These are phyloP conservation scores for Magnusiomyces paraingens DNA, from an alignment of 1,139 yeast genomes.

Conservation along the genomic window DNA sequence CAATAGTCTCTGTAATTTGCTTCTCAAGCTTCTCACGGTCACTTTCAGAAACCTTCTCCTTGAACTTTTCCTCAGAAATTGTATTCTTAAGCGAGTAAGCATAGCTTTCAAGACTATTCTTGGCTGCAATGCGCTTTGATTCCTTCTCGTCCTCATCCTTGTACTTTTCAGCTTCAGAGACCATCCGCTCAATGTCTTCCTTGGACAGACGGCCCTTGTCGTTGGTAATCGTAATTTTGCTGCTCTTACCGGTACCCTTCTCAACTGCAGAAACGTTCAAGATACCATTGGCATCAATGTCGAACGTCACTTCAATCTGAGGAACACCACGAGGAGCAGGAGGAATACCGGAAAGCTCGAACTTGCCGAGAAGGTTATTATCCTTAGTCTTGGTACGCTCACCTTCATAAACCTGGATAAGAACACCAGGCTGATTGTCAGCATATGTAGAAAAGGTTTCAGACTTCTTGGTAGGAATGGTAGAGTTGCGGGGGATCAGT, in stretches of 20 bases:
- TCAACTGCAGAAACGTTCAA: constrained; percentile 90
- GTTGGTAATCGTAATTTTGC: constrained; percentile 79
- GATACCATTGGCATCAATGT: constrained; percentile 89
- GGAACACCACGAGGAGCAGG: constrained; percentile 97
- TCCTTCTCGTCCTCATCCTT: constrained; percentile 82
- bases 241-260: constrained; percentile 81
- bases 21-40: constrained; percentile 74
- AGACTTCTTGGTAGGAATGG: constrained; percentile 89
- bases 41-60: constrained; percentile 73
- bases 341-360: constrained; percentile 86
- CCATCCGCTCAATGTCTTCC: constrained; percentile 95
- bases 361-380: constrained; percentile 90
- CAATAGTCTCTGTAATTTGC: constrained; percentile 79
- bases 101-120: constrained; percentile 89
- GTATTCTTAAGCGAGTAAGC: constrained; percentile 86
- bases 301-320: constrained; percentile 89
- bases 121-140: constrained; percentile 65
- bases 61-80: constrained; percentile 69
- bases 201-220: constrained; percentile 94
- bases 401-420: constrained; percentile 90
- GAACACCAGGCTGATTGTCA: constrained; percentile 92
- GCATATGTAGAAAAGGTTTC: constrained; percentile 92
- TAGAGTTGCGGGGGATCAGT: constrained; percentile 85
- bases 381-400: constrained; percentile 91
- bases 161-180: constrained; percentile 81